Conservation (phyloP, 1,284 basidiomycete species). For the Trichosporon asahii region DNA sequence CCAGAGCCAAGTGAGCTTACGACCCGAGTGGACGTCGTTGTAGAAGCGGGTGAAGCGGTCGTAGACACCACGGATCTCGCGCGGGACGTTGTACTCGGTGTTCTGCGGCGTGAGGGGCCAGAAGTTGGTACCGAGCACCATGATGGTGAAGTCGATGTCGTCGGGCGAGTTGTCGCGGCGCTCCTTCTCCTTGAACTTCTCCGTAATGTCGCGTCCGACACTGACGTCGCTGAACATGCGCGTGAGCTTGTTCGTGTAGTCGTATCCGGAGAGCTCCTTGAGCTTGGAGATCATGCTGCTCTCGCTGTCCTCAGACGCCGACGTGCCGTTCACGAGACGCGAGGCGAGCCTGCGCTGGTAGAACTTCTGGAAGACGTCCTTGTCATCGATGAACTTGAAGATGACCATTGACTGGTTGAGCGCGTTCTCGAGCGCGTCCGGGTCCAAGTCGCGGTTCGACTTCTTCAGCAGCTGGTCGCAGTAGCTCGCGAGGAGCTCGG, state of each 20-base stretch:
- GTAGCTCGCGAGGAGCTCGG: constrained; percentile 91
- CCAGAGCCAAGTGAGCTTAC: constrained; percentile 97
- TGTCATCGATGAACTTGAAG: constrained; percentile 99
- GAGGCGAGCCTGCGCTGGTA: constrained; percentile 96
- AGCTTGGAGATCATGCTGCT: constrained; percentile 98
- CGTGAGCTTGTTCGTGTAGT: constrained; percentile 96
- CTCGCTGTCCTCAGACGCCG: constrained; percentile 94
- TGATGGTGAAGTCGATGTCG: constrained; percentile 76
- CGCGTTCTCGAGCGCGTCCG: constrained; percentile 87
- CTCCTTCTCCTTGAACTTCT: constrained; percentile 95
- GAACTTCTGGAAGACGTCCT: constrained; percentile 99
- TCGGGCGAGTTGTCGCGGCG: constrained; percentile 63
- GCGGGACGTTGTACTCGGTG: constrained; percentile 84
- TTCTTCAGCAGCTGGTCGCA: constrained; percentile 87
- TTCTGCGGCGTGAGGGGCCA: constrained; percentile 85
- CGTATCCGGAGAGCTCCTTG: constrained; percentile 97
- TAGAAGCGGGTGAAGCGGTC: constrained; percentile 93
- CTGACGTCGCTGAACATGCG: constrained; percentile 99
- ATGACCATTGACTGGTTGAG: constrained; percentile 91
- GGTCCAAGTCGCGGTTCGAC: constrained; percentile 86
- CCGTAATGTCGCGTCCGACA: constrained; percentile 91
- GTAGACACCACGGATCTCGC: constrained; percentile 80
- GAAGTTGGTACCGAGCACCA: constrained; percentile 93
- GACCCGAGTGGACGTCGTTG: constrained; percentile 68
- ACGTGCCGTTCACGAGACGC: constrained; percentile 86